phyloP scores from a whole-genome alignment of 73 alveolate species.

The Paramecium sonneborni region DNA sequence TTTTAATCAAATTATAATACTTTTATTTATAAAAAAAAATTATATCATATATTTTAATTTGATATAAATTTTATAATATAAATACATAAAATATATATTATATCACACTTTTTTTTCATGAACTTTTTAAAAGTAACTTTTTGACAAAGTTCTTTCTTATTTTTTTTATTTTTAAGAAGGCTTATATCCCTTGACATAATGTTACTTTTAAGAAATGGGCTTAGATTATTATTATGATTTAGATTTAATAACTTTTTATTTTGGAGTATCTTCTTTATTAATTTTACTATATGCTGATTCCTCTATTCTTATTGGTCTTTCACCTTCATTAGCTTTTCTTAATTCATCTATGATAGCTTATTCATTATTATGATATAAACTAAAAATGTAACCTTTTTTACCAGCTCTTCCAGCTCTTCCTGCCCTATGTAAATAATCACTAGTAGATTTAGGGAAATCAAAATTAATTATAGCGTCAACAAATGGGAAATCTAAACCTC shows the following conservation, averaged over 20 bases:
- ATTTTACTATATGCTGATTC: conserved; percentile 67
- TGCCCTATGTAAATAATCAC: conserved; percentile 88
- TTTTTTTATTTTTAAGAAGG: not conserved
- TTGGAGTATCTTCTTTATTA: not conserved
- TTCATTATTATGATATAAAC: conserved; percentile 75
- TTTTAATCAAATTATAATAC: too few relatives aligned
- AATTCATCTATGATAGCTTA: conserved; percentile 67
- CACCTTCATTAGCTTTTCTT: conserved; percentile 65
- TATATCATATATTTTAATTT: too few relatives aligned
- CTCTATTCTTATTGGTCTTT: conserved; percentile 53
- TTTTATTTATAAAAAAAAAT: too few relatives aligned
- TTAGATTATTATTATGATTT: not conserved
- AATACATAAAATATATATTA: too few relatives aligned
- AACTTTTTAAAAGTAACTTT: not conserved
- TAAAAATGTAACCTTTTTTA: conserved; percentile 83
- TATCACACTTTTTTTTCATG: not conserved
- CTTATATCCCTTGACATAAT: conserved; percentile 1
- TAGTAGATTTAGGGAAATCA: conserved; percentile 85
- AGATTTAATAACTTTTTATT: not conserved
- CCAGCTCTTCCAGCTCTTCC: conserved; percentile 99
- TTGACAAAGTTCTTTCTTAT: not conserved
- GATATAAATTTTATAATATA: too few relatives aligned
- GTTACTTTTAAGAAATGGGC: not conserved
- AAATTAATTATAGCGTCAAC: conserved; percentile 79
- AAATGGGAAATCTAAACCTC: conserved; percentile 92